These are phyloP conservation scores for Cercospora sp. DNA, from an alignment of 2,329 filamentous ascomycete genomes.

Conservation along the genomic window DNA sequence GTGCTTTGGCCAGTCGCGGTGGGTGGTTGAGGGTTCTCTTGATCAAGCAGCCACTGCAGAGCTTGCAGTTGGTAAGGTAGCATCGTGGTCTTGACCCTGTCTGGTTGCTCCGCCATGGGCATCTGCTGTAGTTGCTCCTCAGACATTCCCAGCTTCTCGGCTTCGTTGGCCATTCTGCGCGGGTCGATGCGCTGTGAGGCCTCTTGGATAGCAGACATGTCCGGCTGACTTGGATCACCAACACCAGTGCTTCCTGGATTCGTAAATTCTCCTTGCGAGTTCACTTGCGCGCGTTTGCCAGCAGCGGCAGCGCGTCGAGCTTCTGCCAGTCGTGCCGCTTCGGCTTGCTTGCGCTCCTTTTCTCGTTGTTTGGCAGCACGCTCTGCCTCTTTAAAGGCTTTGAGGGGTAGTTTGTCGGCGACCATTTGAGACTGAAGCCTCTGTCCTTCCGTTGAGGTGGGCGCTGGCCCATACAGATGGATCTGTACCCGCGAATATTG, in stretches of 20 bases:
- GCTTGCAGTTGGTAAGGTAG: constrained; percentile 81
- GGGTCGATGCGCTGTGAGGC: constrained; percentile 68
- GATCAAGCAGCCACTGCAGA: constrained; percentile 75
- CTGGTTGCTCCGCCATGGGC: constrained; percentile 70
- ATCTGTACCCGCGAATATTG: not conserved
- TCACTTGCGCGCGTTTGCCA: constrained; percentile 13
- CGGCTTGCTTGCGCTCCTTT: constrained; percentile 26
- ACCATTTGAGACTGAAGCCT: constrained; percentile 64
- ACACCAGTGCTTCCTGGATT: constrained; percentile 13
- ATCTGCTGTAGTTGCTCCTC: constrained; percentile 70
- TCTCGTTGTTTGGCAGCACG: constrained; percentile 33
- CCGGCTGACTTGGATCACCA: constrained; percentile 37
- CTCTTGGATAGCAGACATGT: constrained; percentile 64
- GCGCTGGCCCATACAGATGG: constrained; percentile 64
- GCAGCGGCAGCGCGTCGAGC: constrained; percentile 31
- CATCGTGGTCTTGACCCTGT: constrained; percentile 63
- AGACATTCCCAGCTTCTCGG: constrained; percentile 69
- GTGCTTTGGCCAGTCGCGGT: constrained; percentile 61
- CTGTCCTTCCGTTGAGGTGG: constrained; percentile 39
- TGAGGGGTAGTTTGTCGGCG: constrained; percentile 61
- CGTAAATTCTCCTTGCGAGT: constrained; percentile 16
- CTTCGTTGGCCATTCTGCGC: constrained; percentile 62
- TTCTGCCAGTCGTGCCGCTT: constrained; percentile 28
- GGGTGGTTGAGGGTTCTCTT: constrained; percentile 70
- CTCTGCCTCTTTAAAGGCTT: constrained; percentile 44